Evolutionary conservation across 2,329 filamentous ascomycete genomes (phyloP), one percentile per base, ranked within the genome.

Genomic region (Pochonia chlamydosporia): DNA sequence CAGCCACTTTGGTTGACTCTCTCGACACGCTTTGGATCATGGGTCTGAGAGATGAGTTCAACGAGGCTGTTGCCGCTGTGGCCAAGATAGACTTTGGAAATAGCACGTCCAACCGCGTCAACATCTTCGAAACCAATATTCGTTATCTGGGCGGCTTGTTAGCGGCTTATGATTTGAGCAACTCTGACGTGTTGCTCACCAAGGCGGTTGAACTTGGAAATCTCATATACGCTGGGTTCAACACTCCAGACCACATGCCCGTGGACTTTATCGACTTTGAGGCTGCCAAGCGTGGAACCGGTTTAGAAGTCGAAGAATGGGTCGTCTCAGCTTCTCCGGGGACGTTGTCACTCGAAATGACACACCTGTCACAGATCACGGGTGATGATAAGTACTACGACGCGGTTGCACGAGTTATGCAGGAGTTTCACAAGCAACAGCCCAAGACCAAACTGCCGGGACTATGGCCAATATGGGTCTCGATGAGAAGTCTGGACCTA

Each of bases 321-420:
- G 67, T 74, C 1, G 67, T 70, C 1, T 67, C 68, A n/a, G 74
- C 74, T 1, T 68, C 69, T 3, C 64, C 69, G 1, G 84, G 84
- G n/a, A 87, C 84, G 2, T 68, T 91, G 39, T 82, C 81, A 8
- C 64, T 92, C 58, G 87, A 91, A 59, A 89, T 92, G 60, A 88
- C 84, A 1, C 73, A 85, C 5, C 71, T 92, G 35, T 82, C 84
- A 7, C 87, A 90, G 63, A 67, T 91, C 26, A 89, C 87, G 0
- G 80, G 80, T 30, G 74, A 90, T 49, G 65, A 76, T 43, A 89
- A 85, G 60, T 92, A 86, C 65, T 90, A 85, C 60, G 87, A 91
- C 60, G 87, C 87, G 1, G 77, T 89, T 47, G 82, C 84, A 48
- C 78, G 86, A 9, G 80, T 95, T 41, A 87, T 85, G 8, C 76